Evolutionary conservation across 192 early-diverging fungal genomes (phyloP).

Genomic region (Fimicolochytrium jonesii): DNA sequence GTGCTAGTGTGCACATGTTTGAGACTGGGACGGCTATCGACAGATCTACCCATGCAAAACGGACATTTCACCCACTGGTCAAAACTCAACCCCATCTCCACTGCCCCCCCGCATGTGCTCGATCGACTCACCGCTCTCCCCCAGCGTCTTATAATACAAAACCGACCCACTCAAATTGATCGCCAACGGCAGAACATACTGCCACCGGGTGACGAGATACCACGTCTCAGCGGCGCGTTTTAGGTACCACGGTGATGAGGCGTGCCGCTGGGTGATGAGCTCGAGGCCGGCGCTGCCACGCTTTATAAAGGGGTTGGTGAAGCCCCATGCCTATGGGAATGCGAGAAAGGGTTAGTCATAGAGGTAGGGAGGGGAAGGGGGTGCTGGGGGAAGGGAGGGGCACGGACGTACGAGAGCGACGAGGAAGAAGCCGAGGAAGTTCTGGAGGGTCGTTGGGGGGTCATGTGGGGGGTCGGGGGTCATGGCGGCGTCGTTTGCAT

Average conservation of each 20-base stretch:
- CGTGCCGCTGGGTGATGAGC: constrained; percentile 42
- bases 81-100: neutral
- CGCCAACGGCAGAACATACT: constrained; percentile 81
- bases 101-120: neutral
- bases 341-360: neutral
- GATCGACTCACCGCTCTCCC: constrained; percentile 55
- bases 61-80: too few species aligned
- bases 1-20: constrained; percentile 84
- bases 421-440: constrained; percentile 5
- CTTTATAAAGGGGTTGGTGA: constrained; percentile 96
- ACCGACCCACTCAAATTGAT: constrained; percentile 89
- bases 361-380: neutral
- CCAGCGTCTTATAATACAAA: constrained; percentile 91
- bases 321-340: constrained; percentile 66
- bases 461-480: too few species aligned
- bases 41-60: constrained; percentile 53
- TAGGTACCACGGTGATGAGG: constrained; percentile 34
- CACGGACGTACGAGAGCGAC: constrained; percentile 1
- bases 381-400: too few species aligned
- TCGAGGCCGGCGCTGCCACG: constrained; percentile 79
- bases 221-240: constrained; percentile 60
- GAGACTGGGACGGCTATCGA: constrained; percentile 90
- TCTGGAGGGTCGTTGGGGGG: too few species aligned
- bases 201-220: constrained; percentile 82
- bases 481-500: too few species aligned